Conservation (phyloP, 306 rosid genomes). For the Cucurbita ficifolia region DNA sequence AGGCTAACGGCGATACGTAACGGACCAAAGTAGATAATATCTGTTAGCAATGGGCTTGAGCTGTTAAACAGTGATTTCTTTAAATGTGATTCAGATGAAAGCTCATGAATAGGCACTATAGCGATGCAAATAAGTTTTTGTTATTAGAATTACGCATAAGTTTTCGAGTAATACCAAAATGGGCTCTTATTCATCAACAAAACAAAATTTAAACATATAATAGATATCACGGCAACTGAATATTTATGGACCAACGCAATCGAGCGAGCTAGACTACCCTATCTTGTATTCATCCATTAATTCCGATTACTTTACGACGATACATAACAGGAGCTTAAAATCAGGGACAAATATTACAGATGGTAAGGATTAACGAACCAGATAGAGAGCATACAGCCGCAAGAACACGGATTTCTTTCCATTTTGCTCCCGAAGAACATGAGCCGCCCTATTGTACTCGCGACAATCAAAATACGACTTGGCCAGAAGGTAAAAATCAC, state of each 20-base stretch:
- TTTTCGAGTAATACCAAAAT: neutral
- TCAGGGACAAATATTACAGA: neutral
- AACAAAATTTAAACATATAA: neutral
- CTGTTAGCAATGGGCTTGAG: no score
- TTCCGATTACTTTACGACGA: neutral
- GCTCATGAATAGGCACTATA: neutral
- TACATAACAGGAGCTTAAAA: neutral
- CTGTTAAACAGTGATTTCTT: neutral
- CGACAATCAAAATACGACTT: slow-evolving; percentile 82
- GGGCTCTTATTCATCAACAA: neutral
- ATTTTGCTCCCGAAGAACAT: slow-evolving; percentile 64
- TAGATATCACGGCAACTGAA: neutral
- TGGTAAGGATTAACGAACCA: slow-evolving; percentile 30
- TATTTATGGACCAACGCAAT: neutral
- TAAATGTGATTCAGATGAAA: neutral
- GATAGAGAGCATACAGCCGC: slow-evolving; percentile 69
- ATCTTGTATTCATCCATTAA: neutral
- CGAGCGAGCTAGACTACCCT: neutral
- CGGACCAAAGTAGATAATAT: no score
- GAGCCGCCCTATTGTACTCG: slow-evolving; percentile 81
- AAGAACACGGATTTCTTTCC: slow-evolving; percentile 67
- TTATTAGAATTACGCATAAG: neutral
- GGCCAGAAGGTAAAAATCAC: slow-evolving; percentile 71
- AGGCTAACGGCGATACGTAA: no score
- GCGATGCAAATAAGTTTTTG: neutral